Evolutionary conservation across 1,284 basidiomycete genomes (phyloP), one percentile per base, ranked within the genome.

Genomic region (Ustilago trichophora): DNA sequence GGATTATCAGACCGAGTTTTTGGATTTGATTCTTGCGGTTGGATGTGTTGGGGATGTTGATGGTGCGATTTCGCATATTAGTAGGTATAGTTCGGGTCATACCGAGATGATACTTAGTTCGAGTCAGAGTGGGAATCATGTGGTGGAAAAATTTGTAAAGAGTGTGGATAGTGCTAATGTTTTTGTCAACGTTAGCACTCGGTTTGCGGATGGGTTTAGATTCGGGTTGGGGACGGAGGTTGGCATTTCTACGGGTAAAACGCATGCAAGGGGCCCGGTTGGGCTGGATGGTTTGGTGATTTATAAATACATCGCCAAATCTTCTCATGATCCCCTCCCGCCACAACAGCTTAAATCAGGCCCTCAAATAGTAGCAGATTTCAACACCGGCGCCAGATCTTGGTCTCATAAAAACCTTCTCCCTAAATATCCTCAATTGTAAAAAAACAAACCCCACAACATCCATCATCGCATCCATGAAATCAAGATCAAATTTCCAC

Each of bases 151-250:
- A 21, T 99, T 98, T 84, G 91, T 90, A 74, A 86, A 89, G 21
- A 91, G 91, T 2, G 88, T 98, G 21, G 93, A 95, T 82, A 91
- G 89, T 2, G 91, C 96, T 2, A 93, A 94, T 44, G 92, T 92
- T 8, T 98, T 91, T 76, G 87, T 97, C 66, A 99, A 99, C 76
- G 92, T 93, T 3, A 91, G 89, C 67, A 96, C 96, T 8, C 87
- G 96, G 38, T 98, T 99, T 78, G 91, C 94, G 0, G 96, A 99
- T 82, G 96, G 96, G 1, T 98, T 95, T 83, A 84, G 96, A 52
- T 99, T 93, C 82, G 96, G 96, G 0, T 92, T 97, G 70, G 96
- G 96, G 1, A 95, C 96, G 2, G 96, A 98, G 83, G 95, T 99
- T 1, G 96, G 96, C 9, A 97, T 99, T 78, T 91, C 90, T 79